Conservation (phyloP, 1,139 yeast genomes). For the Spathaspora sp. region DNA sequence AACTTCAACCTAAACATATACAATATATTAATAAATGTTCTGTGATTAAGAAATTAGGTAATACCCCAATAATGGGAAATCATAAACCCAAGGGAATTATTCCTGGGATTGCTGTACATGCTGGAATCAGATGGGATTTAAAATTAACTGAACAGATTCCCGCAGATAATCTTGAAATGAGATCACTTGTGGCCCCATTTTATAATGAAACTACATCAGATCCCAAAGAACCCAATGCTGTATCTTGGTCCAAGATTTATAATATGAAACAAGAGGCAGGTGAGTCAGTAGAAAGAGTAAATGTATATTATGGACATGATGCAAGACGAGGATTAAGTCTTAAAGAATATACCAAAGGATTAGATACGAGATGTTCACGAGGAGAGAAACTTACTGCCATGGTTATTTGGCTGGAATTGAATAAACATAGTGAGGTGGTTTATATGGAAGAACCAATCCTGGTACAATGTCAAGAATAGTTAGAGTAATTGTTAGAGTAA, state of each 20-base stretch:
- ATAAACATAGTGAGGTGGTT: slow-evolving; percentile 4
- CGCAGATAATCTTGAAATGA: slow-evolving; percentile 57
- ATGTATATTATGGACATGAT: slow-evolving; percentile 89
- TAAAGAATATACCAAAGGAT: slow-evolving; percentile 67
- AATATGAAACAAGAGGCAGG: slow-evolving; percentile 47
- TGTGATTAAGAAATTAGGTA: slow-evolving; percentile 61
- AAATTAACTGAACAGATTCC: slow-evolving; percentile 61
- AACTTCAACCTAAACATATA: slow-evolving; percentile 59
- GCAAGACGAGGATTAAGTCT: slow-evolving; percentile 74
- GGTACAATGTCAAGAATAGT: slow-evolving; percentile 10
- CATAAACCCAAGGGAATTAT: slow-evolving; percentile 20
- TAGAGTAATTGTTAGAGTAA: neutral
- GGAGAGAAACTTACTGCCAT: slow-evolving; percentile 73
- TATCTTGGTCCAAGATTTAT: slow-evolving; percentile 68
- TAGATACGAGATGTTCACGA: slow-evolving; percentile 79
- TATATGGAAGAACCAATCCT: slow-evolving; percentile 12
- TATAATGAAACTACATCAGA: slow-evolving; percentile 54
- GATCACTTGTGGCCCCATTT: slow-evolving; percentile 59
- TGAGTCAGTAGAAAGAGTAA: slow-evolving; percentile 27
- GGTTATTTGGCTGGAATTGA: slow-evolving; percentile 24
- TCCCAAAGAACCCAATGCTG: slow-evolving; percentile 46
- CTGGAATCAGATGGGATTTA: slow-evolving; percentile 68
- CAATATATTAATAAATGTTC: slow-evolving; percentile 60
- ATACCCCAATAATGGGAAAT: slow-evolving; percentile 47
- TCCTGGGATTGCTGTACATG: slow-evolving; percentile 73